Evolutionary conservation across 2,329 filamentous ascomycete species (phyloP), one percentile per base, ranked within the genome.

Genomic region (Drechslerella stenobrocha): DNA sequence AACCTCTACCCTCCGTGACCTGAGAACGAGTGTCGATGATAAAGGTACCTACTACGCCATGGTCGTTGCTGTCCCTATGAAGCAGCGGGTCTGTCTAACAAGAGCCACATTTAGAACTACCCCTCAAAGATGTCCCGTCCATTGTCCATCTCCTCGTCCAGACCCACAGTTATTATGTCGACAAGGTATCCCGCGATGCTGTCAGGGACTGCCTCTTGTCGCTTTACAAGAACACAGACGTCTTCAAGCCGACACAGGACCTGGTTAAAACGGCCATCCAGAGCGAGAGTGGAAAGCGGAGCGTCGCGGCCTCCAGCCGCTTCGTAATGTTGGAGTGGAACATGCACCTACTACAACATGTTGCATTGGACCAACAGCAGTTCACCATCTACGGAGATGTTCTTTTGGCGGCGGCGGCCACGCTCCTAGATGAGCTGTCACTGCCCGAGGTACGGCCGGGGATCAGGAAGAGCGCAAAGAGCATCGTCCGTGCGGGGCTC

Each of bases 281-380:
- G 69, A 78, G 81, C 28, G 92, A 98, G 77, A 83, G 86, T 11
- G 81, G 83, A 70, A 96, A 95, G 76, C 79, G 82, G 15, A 86
- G 84, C 70, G 86, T 97, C 73, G 89, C 92, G 28, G 79, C 87
- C 13, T 84, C 82, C 42, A 95, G 85, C 76, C 88, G 90, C 3
- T 95, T 96, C 75, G 89, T 95, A 48, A 80, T 98, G 72, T 82
- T 93, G 11, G 89, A 96, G 76, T 98, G 92, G 92, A 90, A 86
- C 76, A 88, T 87, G 63, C 71, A 72, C 44, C 40, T 96, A 51
- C 82, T 96, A 72, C 85, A 91, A 73, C 81, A 87, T 61, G 80
- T 90, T 23, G 83, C 83, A 13, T 75, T 81, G 7, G 76, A 83
- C 42, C 90, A 85, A 86, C 82, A 83, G 51, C 80, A 80, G 73